These are phyloP conservation scores for Kuraishia hungarica DNA, from an alignment of 805 yeast genomes.

Conservation along the genomic window DNA sequence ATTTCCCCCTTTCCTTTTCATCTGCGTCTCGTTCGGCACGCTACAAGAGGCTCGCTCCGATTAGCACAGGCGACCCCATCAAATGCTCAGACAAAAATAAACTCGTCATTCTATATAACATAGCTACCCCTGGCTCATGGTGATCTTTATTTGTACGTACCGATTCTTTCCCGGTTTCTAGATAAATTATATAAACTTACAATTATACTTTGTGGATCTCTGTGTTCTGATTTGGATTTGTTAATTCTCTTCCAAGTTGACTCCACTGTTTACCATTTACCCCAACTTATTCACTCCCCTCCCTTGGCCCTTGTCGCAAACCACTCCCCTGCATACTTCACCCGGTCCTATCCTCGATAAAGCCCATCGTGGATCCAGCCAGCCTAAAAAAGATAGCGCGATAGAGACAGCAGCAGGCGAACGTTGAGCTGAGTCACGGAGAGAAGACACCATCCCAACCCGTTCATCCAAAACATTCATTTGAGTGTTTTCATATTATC, in stretches of 20 bases:
- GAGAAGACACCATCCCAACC: too few relatives aligned
- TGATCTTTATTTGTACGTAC: not conserved
- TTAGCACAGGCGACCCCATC: not conserved
- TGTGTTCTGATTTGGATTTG: too few relatives aligned
- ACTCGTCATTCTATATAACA: not conserved
- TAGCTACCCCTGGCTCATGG: not conserved
- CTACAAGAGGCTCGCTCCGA: not conserved
- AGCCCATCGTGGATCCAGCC: not conserved
- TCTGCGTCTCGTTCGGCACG: not conserved
- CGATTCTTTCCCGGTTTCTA: not conserved
- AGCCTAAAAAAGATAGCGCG: not conserved
- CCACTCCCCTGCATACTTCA: not conserved
- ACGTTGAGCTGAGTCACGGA: not conserved
- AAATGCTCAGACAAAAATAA: not conserved
- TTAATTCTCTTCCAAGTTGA: too few relatives aligned
- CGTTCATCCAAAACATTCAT: not conserved
- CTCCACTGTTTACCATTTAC: too few relatives aligned
- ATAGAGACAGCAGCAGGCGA: not conserved
- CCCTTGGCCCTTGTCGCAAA: not conserved
- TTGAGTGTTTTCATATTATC: not conserved
- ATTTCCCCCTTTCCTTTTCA: not conserved
- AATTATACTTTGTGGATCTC: too few relatives aligned
- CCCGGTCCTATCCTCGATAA: not conserved
- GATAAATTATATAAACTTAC: too few relatives aligned
- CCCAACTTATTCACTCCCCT: not conserved